Conservation (phyloP, 108 stramenopile species). For the Mediolabrus comicus region DNA sequence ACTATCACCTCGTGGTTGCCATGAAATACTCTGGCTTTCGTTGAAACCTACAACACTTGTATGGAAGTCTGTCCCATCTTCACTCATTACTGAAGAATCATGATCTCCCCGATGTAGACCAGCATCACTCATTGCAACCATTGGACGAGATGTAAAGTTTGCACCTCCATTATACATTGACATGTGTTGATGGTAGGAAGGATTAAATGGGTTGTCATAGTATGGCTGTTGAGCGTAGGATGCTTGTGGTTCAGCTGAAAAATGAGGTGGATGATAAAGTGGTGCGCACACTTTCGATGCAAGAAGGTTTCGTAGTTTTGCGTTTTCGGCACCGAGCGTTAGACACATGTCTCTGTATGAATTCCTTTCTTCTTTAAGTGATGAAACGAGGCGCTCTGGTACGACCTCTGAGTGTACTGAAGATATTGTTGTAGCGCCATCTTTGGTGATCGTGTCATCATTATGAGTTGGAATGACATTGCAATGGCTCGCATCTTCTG, state of each 20-base stretch:
- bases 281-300: slow-evolving; percentile 57
- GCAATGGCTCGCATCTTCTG: slow-evolving; percentile 47
- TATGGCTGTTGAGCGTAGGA: slow-evolving; percentile 38
- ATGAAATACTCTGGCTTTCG: slow-evolving; percentile 24
- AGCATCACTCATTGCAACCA: slow-evolving; percentile 85
- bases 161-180: slow-evolving; percentile 14
- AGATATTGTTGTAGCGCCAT: slow-evolving; percentile 73
- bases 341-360: slow-evolving; percentile 77
- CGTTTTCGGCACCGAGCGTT: slow-evolving; percentile 82
- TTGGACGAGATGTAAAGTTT: slow-evolving; percentile 24
- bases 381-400: slow-evolving; percentile 32
- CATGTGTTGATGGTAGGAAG: slow-evolving; percentile 15
- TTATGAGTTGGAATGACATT: slow-evolving; percentile 43
- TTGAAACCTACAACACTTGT: slow-evolving; percentile 31
- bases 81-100: slow-evolving; percentile 63
- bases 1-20: slow-evolving; percentile 32
- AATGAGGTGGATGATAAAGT: slow-evolving; percentile 41
- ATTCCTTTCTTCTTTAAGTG: slow-evolving; percentile 72
- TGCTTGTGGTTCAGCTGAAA: slow-evolving; percentile 44
- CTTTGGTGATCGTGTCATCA: slow-evolving; percentile 57
- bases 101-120: slow-evolving; percentile 67
- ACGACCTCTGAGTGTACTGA: slow-evolving; percentile 66
- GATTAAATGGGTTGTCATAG: not conserved
- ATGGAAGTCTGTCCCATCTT: slow-evolving; percentile 63
- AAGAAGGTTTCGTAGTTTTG: slow-evolving; percentile 74